A percentile compares a stretch with the other conserved stretches of the same genome.
Conservation (phyloP, 1,284 basidiomycete species). For the Kalmanozyma brasiliensis region DNA sequence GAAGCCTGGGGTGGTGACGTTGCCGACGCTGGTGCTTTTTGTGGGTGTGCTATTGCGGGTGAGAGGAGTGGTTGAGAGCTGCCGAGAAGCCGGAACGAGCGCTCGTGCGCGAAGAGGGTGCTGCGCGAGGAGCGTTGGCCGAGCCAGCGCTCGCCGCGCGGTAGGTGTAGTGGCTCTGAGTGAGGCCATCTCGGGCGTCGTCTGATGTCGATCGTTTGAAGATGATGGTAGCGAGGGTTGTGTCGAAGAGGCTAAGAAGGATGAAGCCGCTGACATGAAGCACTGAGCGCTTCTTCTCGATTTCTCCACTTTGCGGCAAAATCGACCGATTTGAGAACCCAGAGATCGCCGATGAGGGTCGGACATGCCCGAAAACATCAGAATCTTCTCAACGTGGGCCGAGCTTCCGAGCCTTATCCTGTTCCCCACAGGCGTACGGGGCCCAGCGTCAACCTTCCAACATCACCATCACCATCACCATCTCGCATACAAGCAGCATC, state of each 20-base stretch:
- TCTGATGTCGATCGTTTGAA: no score
- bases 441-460: background rate
- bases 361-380: conserved; percentile 12
- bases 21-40: conserved; percentile 18
- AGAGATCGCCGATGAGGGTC: conserved; percentile 12
- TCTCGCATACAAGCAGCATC: no score
- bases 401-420: conserved; percentile 17
- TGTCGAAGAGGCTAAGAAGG: background rate
- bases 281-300: conserved; percentile 1
- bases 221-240: background rate
- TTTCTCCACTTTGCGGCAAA: conserved; percentile 28
- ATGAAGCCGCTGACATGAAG: background rate
- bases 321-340: conserved; percentile 3
- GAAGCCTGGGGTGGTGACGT: conserved; percentile 36
- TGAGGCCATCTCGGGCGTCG: conserved; percentile 21
- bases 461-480: background rate
- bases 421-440: no score
- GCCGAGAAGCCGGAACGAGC: background rate
- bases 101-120: background rate
- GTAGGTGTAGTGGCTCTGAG: conserved; percentile 9
- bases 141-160: conserved; percentile 2
- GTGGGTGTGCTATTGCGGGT: conserved; percentile 1
- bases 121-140: background rate
- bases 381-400: conserved; percentile 9
- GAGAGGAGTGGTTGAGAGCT: background rate